A percentile compares a stretch with the other conserved stretches of the same genome.
These are phyloP conservation scores for Rhodamnia rubescens DNA, from an alignment of 345 rosid species.

Conservation along the genomic window DNA sequence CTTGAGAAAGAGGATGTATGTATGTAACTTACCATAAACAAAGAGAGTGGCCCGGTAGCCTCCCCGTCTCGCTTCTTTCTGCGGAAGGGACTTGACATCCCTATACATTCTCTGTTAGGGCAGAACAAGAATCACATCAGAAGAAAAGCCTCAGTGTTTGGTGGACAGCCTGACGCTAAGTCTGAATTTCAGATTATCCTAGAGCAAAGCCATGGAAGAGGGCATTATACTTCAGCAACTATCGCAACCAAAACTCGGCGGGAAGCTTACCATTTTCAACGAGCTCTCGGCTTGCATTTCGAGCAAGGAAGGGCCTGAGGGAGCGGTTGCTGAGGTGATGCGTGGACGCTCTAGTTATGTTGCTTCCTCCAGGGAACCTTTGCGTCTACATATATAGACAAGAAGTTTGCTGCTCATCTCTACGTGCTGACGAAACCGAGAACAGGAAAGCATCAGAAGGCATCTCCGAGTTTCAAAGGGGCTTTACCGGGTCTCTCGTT, in stretches of 20 bases:
- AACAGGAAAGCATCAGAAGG: conserved; percentile 12
- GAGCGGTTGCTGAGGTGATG: background rate
- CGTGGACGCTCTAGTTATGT: background rate
- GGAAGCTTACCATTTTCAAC: background rate
- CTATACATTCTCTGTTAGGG: conserved; percentile 14
- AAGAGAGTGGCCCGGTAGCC: conserved; percentile 41
- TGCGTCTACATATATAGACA: background rate
- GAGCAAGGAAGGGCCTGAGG: background rate
- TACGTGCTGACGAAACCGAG: background rate
- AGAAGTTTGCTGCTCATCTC: background rate
- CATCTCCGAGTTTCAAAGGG: background rate
- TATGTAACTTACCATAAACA: conserved; percentile 23
- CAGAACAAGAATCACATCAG: background rate
- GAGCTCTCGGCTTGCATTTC: background rate
- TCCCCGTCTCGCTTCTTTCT: conserved; percentile 16
- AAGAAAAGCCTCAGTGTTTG: background rate
- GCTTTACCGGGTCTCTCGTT: background rate
- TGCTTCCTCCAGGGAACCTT: background rate
- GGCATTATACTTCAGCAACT: background rate
- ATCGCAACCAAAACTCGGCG: background rate
- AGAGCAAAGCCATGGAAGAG: background rate
- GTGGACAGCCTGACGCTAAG: background rate
- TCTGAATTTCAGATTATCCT: background rate
- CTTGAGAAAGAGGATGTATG: background rate
- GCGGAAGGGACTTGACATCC: conserved; percentile 13